Base-by-base conservation (phyloP, 2,329 filamentous ascomycete species). In the Xylariaceae sp. region DNA sequence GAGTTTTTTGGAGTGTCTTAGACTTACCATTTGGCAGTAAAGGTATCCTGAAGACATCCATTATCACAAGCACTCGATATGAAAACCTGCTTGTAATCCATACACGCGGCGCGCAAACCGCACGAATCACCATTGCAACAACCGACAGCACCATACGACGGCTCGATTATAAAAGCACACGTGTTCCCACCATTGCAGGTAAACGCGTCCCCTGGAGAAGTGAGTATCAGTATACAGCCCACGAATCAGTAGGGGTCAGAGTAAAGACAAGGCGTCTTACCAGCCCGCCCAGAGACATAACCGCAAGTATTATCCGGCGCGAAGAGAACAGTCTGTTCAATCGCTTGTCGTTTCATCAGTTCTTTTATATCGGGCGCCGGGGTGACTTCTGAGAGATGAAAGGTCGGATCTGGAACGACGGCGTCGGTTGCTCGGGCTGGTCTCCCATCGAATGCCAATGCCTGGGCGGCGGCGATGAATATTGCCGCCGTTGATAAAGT, bases 301-400 rank as follows among this genome's bases (percentile, higher is more conserved):
- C 78, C 78, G 55, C 78, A 80, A 0, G 74, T 78, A 56, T 77
- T 76, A 61, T 79, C 76, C 1, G 75, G 73, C 8, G 72, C 77
- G 51, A 76, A 63, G n/a, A 77, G 68, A 31, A 75, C 69, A 0
- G 70, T 74, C 19, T 66, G 55, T n/a, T 57, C 65, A n/a, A 57
- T 59, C 1, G 49, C 12, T 47, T 67, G 64, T 54, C 67, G 68
- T 61, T 62, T 69, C 34, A 67, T 64, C 9, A 73, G 61, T 19
- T 71, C 68, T n/a, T 66, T 63, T 31, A 71, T 51, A 9, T 58
- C 64, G 2, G 75, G 73, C 5, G 72, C 71, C 34, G 65, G 43
- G 6, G 76, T 80, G 31, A 77, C 75, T 56, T 64, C 64, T 3
- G 77, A 74, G 4, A 63, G 64, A 51, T 71, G 60, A 37, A 71